phyloP scores from a whole-genome alignment of 2,329 filamentous ascomycete species.

The Arthrobotrys iridis region DNA sequence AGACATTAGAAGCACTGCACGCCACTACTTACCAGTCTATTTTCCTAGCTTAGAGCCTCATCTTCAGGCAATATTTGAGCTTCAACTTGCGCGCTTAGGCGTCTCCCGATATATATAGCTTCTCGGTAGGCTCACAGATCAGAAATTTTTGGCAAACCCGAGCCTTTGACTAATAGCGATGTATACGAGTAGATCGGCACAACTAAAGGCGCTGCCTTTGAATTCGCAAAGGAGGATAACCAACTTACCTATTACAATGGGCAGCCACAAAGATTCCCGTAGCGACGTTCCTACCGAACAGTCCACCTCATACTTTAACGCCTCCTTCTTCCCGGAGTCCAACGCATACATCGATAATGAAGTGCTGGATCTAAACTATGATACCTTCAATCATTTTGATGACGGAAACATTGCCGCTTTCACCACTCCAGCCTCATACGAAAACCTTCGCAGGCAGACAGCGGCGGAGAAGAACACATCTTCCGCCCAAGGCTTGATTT shows the following conservation, averaged over 20 bases:
- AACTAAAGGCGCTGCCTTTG: conserved; percentile 13
- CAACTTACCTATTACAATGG: conserved; percentile 34
- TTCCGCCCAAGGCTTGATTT: conserved; percentile 28
- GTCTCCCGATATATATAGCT: neutral
- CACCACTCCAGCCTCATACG: conserved; percentile 36
- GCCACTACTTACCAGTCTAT: neutral
- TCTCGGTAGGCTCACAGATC: conserved; percentile 8
- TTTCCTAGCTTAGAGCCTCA: conserved; percentile 8
- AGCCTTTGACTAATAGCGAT: neutral
- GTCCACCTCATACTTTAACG: conserved; percentile 53
- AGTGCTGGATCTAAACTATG: conserved; percentile 27
- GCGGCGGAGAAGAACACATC: conserved; percentile 30
- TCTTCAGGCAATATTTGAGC: conserved; percentile 7
- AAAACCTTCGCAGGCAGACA: conserved; percentile 39
- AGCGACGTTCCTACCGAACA: conserved; percentile 51
- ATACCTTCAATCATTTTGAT: conserved; percentile 32
- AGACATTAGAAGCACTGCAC: neutral
- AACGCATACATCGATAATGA: conserved; percentile 33
- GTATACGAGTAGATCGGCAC: conserved; percentile 1
- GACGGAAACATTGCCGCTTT: conserved; percentile 34
- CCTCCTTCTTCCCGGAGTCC: conserved; percentile 50
- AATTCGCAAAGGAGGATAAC: neutral
- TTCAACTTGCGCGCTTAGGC: neutral
- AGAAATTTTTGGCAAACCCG: neutral
- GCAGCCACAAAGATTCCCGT: conserved; percentile 41